phyloP scores from a whole-genome alignment of 768 basidiomycete species.

The Leucosporidium yakuticum region DNA sequence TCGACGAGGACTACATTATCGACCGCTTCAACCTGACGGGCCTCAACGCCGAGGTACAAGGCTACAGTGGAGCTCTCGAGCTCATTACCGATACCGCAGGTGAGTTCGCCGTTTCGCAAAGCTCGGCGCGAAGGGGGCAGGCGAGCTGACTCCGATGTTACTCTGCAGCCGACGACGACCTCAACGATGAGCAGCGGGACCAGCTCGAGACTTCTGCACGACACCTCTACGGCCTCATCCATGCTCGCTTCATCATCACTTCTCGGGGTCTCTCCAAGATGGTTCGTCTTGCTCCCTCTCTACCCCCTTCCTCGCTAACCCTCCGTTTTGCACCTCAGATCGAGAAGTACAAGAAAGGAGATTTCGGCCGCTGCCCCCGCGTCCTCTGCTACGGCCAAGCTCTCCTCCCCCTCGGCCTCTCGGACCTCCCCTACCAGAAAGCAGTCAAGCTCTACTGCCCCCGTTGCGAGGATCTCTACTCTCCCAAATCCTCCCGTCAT shows the following conservation, averaged over 20 bases:
- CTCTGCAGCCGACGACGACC: conserved; percentile 63
- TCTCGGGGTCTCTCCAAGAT: conserved; percentile 89
- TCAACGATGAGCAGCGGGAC: conserved; percentile 86
- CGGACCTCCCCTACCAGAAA: conserved; percentile 96
- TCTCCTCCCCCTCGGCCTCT: conserved; percentile 91
- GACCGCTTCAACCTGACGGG: conserved; percentile 98
- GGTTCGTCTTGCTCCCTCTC: conserved; percentile 49
- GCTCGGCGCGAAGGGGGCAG: too few relatives aligned
- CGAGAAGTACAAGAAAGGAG: conserved; percentile 96
- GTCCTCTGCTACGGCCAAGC: conserved; percentile 91
- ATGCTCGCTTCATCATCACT: conserved; percentile 95
- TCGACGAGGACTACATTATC: conserved; percentile 97
- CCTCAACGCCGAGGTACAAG: conserved; percentile 88
- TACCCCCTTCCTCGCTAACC: background rate
- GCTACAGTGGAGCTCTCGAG: conserved; percentile 88
- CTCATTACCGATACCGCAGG: conserved; percentile 93
- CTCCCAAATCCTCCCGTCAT: conserved; percentile 92
- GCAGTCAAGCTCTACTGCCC: conserved; percentile 98
- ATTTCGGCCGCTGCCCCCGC: conserved; percentile 96
- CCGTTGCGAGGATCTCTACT: conserved; percentile 96
- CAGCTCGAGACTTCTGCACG: conserved; percentile 88
- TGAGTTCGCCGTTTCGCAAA: conserved; percentile 44
- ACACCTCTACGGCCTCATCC: conserved; percentile 89
- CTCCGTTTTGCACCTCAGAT: conserved; percentile 47
- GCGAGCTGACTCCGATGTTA: background rate